Base-by-base conservation (phyloP, 2,329 filamentous ascomycete species). In the Incumbomyces lentus region DNA sequence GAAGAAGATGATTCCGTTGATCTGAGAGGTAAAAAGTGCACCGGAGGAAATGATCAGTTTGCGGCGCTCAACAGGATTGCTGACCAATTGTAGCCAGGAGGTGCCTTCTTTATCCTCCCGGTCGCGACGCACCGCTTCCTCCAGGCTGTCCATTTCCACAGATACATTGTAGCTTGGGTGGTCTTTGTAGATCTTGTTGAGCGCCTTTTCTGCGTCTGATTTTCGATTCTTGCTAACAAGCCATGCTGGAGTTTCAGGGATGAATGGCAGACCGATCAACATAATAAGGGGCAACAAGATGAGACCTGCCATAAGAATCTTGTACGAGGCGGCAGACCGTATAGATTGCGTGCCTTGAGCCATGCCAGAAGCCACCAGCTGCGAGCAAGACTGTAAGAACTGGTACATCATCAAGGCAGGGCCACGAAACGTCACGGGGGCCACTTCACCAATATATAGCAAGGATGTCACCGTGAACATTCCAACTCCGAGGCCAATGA, bases 1-100 rank as follows among this genome's bases (percentile, higher is more conserved):
- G 53, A 68, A 70, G 59, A 64, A 72, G 40, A 69, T 65, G 45
- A 72, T 72, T 16, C 70, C 69, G 59, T 69, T 69, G 58, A 73
- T 68, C 58, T 73, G 69, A 52, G 72, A 69, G 2, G 68, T 66
- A 32, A 69, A 60, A 48, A 72, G 59, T 16, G 66, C 68, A 11
- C 69, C 70, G 7, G 62, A 63, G 13, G 63, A 62, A 36, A 62
- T 51, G 40, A 59, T 62, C 65, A 64, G 22, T 8, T 26, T 26
- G 22, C 22, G 22, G 5, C 22, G 22, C 22, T 26, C 22, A 26
- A 26, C 8, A 4, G 22, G 22, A 26, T 26, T 8, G 4, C 22
- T 4, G 22, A 26, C 8, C 22, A 26, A 4, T 8, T 8, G 5
- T 8, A 26, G 4, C 22, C 22, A 26, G 5, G 22, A 26, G 5